A percentile compares a stretch with the other conserved stretches of the same genome.
phyloP scores from a whole-genome alignment of 768 basidiomycete species.

The Lepiota brunneoincarnata region DNA sequence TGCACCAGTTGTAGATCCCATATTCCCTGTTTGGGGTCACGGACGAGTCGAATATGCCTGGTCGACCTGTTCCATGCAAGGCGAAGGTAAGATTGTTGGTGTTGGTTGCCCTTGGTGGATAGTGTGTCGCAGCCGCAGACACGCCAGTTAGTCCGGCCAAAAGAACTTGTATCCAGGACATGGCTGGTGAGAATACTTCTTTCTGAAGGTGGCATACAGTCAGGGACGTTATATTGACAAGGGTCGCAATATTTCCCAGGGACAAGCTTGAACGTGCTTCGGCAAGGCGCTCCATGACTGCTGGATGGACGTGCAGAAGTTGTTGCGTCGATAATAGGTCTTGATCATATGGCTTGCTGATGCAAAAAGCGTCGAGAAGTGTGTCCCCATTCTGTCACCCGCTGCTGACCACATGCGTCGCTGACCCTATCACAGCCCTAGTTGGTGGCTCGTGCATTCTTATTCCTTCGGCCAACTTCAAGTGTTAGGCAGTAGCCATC shows the following conservation, averaged over 20 bases:
- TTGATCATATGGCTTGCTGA: neutral
- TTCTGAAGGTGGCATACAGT: too few relatives aligned
- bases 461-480: neutral
- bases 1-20: conserved; percentile 52
- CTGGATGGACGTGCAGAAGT: neutral
- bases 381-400: too few relatives aligned
- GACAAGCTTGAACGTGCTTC: neutral
- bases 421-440: neutral
- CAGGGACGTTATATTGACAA: neutral
- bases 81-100: conserved; percentile 44
- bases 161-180: conserved; percentile 9
- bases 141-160: conserved; percentile 14
- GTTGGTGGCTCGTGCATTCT: neutral
- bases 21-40: conserved; percentile 34
- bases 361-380: too few relatives aligned
- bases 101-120: conserved; percentile 35
- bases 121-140: conserved; percentile 29
- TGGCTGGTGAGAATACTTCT: conserved; percentile 18
- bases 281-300: neutral
- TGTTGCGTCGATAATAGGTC: neutral
- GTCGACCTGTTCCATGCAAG: conserved; percentile 39
- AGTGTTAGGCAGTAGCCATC: neutral
- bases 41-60: conserved; percentile 45
- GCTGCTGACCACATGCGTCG: too few relatives aligned
- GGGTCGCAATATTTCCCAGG: neutral